Base-by-base conservation (phyloP, 495 filamentous ascomycete species). In the Penicillium canariense region DNA sequence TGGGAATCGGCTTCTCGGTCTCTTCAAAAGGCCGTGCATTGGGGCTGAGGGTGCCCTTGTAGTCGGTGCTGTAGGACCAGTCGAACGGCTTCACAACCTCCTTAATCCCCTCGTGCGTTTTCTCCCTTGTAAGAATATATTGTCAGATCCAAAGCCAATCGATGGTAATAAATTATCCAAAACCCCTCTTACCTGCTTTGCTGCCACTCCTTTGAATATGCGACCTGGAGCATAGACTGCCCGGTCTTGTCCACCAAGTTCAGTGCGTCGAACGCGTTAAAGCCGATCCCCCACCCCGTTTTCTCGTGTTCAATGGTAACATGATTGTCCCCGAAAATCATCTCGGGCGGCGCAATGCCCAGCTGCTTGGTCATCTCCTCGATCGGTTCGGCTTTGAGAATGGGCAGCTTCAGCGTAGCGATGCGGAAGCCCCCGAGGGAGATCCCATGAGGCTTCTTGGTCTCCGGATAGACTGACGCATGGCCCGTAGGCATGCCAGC, bases 271-370 rank as follows among this genome's bases (percentile, higher is more conserved):
- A 84, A 87, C 15, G 95, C 87, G 58, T 87, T 87, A 73, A 98
- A 98, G 12, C 75, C 66, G 48, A 97, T 79, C 4, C 73, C 69
- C 89, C 91, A 97, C 7, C 84, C 83, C 52, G 76, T 83, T 17
- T 76, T 75, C 18, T 72, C 49, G 69, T 97, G 90, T 51, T 84
- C 78, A 22, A 98, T 80, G 2, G 77, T 68, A 22, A 95, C 85
- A 28, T 83, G 76, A 70, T 98, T 98, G 73, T 98, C 91, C 28
- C 94, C 94, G 62, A 98, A 98, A 31, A 98, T 98, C 94, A 98
- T 98, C 73, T 98, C 94, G 2, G 95, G 94, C 6, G 90, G 85
- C 11, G 91, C 79, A 69, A 98, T 96, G 12, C 85, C 84, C 11
- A 98, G 81, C 42, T 82, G 81, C 47, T 77, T 71, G 15, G 83